Evolutionary conservation across 129 eudicot genomes (phyloP), one percentile per base, ranked within the genome.

Genomic region (Lonicera japonica): DNA sequence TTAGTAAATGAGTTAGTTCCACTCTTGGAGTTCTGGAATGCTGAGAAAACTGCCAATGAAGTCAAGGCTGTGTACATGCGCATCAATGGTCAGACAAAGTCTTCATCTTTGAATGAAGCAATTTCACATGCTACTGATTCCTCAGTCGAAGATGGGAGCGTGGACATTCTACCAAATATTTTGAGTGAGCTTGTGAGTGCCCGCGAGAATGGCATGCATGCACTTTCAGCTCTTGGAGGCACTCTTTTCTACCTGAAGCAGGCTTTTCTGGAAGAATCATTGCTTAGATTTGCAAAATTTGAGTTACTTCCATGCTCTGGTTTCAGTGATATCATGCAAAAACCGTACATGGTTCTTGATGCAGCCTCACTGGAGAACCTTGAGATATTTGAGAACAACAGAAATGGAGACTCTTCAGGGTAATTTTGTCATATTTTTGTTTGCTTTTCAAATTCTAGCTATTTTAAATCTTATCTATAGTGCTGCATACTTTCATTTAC

Each of bases 191-290:
- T 88, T 57, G 71, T 83, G 58, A 70, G 56, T 64, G 77, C 74
- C 23, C 81, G 80, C 53, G 80, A 75, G 38, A 54, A 77, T 65
- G 96, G 96, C 56, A 78, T 40, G 50, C 67, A 80, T 75, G 99
- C 96, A 46, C 86, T 94, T 57, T 85, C 96, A 38, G 94, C 99
- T 17, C 92, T 94, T 66, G 99, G 99, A 51, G 99, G 89, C 53
- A 59, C 80, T 65, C 77, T 94, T 65, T 94, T 76, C 81, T 94
- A 94, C 83, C 71, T 94, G 70, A 88, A 65, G 79, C 91, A 88
- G 72, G 95, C 99, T 50, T 94, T 85, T 60, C 75, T 94, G 62
- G 95, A 88, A 18, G 95, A 94, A 60, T 52, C 85, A 36, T 77
- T 94, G 64, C 95, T 94, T 50, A 79, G 87, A 73, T 94, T 78